Conservation (phyloP, 495 filamentous ascomycete species). For the Lasiosphaeria ovina region DNA sequence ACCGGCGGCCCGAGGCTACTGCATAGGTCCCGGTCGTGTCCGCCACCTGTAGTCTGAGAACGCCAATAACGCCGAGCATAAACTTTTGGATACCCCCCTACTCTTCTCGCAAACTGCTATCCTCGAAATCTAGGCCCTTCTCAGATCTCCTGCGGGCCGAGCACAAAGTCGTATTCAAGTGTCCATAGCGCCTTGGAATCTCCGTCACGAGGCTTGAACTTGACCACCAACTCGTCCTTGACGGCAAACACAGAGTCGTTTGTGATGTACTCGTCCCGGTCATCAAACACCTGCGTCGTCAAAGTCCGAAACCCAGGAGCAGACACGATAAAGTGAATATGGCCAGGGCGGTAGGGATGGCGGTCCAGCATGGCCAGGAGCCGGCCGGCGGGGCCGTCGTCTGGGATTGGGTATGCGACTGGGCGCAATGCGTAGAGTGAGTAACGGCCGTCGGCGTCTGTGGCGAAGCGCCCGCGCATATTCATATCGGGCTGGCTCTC, state of each 20-base stretch:
- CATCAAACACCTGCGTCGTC: constrained; percentile 73
- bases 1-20: too few species aligned
- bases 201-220: constrained; percentile 57
- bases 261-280: constrained; percentile 57
- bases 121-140: not conserved
- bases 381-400: constrained; percentile 59
- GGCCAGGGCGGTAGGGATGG: constrained; percentile 70
- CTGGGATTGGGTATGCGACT: constrained; percentile 68
- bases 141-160: constrained; percentile 23
- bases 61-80: too few species aligned
- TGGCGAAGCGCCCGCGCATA: constrained; percentile 68
- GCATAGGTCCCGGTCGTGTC: too few species aligned
- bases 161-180: constrained; percentile 55
- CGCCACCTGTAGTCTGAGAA: too few species aligned
- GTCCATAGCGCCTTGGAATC: constrained; percentile 62
- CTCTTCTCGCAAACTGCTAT: not conserved
- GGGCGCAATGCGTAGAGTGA: constrained; percentile 66
- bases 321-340: constrained; percentile 68
- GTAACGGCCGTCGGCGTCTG: constrained; percentile 63
- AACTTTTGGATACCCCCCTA: too few species aligned
- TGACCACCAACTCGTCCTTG: constrained; percentile 69
- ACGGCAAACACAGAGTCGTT: constrained; percentile 76
- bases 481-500: constrained; percentile 69
- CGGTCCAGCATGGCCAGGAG: constrained; percentile 59
- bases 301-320: constrained; percentile 48